Conservation (phyloP, 2,329 filamentous ascomycete species). For the Beauveria pseudobassiana region DNA sequence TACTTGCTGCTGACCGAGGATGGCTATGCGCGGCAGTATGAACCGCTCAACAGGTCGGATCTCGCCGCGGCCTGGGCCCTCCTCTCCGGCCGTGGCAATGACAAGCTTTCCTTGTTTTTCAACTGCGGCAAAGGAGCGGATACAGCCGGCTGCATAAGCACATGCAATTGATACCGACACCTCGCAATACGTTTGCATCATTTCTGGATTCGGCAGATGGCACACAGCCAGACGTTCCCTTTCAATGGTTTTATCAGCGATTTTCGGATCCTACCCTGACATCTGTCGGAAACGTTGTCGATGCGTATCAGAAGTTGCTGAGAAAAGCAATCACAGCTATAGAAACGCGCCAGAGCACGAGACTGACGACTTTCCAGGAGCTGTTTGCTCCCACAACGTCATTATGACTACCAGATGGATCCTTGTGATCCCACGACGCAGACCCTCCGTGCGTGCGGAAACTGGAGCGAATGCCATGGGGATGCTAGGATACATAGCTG, state of each 20-base stretch:
- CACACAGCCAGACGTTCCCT: constrained; percentile 23
- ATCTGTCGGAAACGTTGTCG: constrained; percentile 12
- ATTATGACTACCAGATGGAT: constrained; percentile 35
- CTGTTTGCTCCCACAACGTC: constrained; percentile 35
- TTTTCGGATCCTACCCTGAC: background rate
- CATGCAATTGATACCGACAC: constrained; percentile 33
- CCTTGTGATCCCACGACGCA: constrained; percentile 37
- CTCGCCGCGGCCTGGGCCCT: constrained; percentile 29
- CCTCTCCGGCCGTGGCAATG: constrained; percentile 19
- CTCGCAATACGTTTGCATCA: constrained; percentile 20
- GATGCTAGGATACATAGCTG: constrained; percentile 33
- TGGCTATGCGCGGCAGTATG: constrained; percentile 37
- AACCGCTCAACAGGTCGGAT: constrained; percentile 32
- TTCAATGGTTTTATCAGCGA: constrained; percentile 25
- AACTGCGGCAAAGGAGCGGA: constrained; percentile 38
- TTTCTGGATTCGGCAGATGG: constrained; percentile 17
- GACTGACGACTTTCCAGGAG: constrained; percentile 3
- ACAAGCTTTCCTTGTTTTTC: constrained; percentile 33
- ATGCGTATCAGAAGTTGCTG: constrained; percentile 22
- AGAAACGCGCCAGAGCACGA: background rate
- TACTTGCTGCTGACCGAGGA: constrained; percentile 39
- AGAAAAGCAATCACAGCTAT: background rate
- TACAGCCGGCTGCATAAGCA: constrained; percentile 43
- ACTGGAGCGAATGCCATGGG: constrained; percentile 37
- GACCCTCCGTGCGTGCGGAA: constrained; percentile 23